phyloP scores from a whole-genome alignment of 805 yeast genomes.

The Barnettozyma siamensis region DNA sequence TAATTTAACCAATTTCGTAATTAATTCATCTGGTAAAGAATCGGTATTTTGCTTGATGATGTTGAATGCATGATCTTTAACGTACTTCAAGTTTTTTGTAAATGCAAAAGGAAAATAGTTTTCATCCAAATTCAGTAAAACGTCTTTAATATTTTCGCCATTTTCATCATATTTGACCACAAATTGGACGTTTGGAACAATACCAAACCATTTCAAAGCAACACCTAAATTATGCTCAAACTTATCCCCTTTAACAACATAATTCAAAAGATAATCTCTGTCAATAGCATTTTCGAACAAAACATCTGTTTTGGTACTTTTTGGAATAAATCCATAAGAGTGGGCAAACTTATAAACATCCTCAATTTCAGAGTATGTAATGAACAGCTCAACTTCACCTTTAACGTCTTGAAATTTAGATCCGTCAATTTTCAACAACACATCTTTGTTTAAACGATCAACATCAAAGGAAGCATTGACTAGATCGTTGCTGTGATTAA shows the following conservation, averaged over 20 bases:
- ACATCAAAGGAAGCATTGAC: slow-evolving; percentile 57
- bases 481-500: slow-evolving; percentile 45
- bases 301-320: slow-evolving; percentile 10
- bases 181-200: slow-evolving; percentile 37
- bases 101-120: slow-evolving; percentile 31
- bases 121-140: slow-evolving; percentile 26
- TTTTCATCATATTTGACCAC: slow-evolving; percentile 20
- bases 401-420: slow-evolving; percentile 4
- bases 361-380: slow-evolving; percentile 39
- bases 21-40: slow-evolving; percentile 10
- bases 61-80: slow-evolving; percentile 14
- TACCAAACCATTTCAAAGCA: slow-evolving; percentile 31
- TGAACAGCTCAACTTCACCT: slow-evolving; percentile 33
- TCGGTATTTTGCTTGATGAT: slow-evolving; percentile 14
- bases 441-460: slow-evolving; percentile 39
- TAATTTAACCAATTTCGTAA: slow-evolving; percentile 12
- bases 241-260: slow-evolving; percentile 9
- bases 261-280: slow-evolving; percentile 14
- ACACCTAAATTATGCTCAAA: slow-evolving; percentile 19
- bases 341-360: slow-evolving; percentile 35
- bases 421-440: slow-evolving; percentile 31
- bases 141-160: slow-evolving; percentile 12
- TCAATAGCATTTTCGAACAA: slow-evolving; percentile 32
- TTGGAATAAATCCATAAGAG: slow-evolving; percentile 45
- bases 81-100: slow-evolving; percentile 18